Evolutionary conservation across 768 basidiomycete species (phyloP).

Genomic region (Mycena polygramma): DNA sequence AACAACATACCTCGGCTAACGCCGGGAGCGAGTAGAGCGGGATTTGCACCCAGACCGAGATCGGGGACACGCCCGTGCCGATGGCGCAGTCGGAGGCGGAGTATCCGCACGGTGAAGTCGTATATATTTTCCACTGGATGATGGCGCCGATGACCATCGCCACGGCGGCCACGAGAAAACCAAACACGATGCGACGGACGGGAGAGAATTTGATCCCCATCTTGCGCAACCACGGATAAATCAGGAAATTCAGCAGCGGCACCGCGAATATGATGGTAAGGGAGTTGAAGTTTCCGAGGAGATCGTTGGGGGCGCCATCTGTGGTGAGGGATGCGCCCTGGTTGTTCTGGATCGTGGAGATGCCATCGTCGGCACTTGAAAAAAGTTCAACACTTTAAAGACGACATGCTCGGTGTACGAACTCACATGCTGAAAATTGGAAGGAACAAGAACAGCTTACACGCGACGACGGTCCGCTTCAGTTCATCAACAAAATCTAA

Average conservation of each 20-base stretch:
- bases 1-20: constrained; percentile 36
- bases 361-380: constrained; percentile 44
- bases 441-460: constrained; percentile 49
- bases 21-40: constrained; percentile 42
- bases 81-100: constrained; percentile 38
- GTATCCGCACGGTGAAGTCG: constrained; percentile 44
- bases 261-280: constrained; percentile 47
- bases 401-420: not conserved
- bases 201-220: constrained; percentile 48
- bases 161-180: constrained; percentile 39
- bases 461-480: constrained; percentile 46
- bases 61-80: constrained; percentile 41
- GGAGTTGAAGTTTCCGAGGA: constrained; percentile 50
- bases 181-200: constrained; percentile 43
- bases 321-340: constrained; percentile 48
- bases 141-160: constrained; percentile 40
- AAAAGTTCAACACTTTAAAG: not conserved
- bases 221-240: constrained; percentile 48
- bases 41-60: constrained; percentile 43
- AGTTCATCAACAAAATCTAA: constrained; percentile 49
- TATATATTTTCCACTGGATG: constrained; percentile 44
- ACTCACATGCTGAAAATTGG: constrained; percentile 45
- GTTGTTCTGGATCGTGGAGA: constrained; percentile 44
- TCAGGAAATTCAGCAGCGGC: constrained; percentile 45
- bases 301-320: constrained; percentile 48